Base-by-base conservation (phyloP, 495 filamentous ascomycete genomes). In the Patellaria atrata region DNA sequence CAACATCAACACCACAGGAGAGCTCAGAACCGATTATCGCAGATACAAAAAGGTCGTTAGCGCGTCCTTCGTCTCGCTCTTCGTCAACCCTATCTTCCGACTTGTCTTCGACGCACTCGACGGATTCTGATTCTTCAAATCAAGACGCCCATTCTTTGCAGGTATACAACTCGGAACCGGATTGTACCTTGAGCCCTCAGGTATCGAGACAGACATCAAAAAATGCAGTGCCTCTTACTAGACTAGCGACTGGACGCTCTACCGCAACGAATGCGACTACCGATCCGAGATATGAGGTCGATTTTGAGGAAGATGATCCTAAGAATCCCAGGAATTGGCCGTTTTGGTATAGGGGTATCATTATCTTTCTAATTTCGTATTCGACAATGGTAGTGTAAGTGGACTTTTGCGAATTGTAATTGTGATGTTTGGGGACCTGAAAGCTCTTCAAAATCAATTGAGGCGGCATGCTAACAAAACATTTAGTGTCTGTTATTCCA, bases 241-340 rank as follows among this genome's bases (percentile, higher is more conserved):
- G 31, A n/a, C 18, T 14, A 3, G 18, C 24, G 18, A 33, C 31
- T 3, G 31, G 31, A 3, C 30, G 22, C 10, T 41, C 24, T 7
- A 23, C 29, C 1, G 28, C 36, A 11, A 82, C 73, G 8, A 63
- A 64, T 30, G 68, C 62, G 14, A 77, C 75, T 1, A 56, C 65
- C 3, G 64, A 73, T 41, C 72, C 78, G 1, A 67, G 70, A 17
- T 87, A 71, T 50, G 85, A 94, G 48, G 71, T 94, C 17, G 70
- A 71, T 41, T 86, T 72, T 13, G 63, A 62, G 0, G 64, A 72
- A 9, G 53, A 60, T 27, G 79, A 91, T 43, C 63, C 62, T 2
- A 63, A 67, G 11, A 81, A 89, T 50, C 83, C 85, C 12, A 63
- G 65, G 42, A 82, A 85, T 51, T 92, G 83, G 84, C 54, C 71